Evolutionary conservation across 2,329 filamentous ascomycete genomes (phyloP).

Genomic region (Cercospora brassicicola): DNA sequence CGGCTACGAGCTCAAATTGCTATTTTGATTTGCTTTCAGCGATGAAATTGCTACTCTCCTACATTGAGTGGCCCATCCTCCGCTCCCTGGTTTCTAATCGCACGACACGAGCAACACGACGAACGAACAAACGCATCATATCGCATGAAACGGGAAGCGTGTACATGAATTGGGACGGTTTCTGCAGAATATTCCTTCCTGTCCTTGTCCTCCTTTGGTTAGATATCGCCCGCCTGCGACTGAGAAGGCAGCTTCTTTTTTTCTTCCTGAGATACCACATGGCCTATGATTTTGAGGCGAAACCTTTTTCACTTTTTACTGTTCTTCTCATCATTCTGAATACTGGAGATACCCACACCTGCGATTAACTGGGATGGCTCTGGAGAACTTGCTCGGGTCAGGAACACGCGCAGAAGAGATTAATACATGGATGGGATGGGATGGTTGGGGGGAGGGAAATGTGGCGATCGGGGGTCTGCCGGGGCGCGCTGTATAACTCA

Average conservation of each 20-base stretch:
- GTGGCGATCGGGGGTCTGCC: background rate
- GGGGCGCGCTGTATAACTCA: background rate
- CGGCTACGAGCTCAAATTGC: slow-evolving; percentile 52
- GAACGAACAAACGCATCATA: slow-evolving; percentile 16
- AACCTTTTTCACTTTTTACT: background rate
- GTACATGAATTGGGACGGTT: slow-evolving; percentile 23
- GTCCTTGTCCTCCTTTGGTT: background rate
- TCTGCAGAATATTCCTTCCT: background rate
- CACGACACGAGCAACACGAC: slow-evolving; percentile 27
- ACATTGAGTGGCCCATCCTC: slow-evolving; percentile 10
- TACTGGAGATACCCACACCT: slow-evolving; percentile 7
- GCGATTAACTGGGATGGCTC: background rate
- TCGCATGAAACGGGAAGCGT: slow-evolving; percentile 16
- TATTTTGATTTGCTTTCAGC: slow-evolving; percentile 42
- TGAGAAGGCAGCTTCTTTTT: slow-evolving; percentile 9
- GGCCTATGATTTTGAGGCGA: slow-evolving; percentile 31
- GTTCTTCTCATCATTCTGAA: background rate
- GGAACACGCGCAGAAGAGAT: background rate
- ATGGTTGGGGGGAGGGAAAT: background rate
- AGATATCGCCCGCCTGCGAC: slow-evolving; percentile 21
- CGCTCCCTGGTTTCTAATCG: slow-evolving; percentile 21
- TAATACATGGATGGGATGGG: slow-evolving; percentile 4
- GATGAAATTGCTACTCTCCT: background rate
- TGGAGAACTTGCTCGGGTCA: background rate
- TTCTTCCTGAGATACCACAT: slow-evolving; percentile 25